Evolutionary conservation across 1,139 yeast species (phyloP), one percentile per base, ranked within the genome.

Genomic region (Saccharomyces pastorianus): DNA sequence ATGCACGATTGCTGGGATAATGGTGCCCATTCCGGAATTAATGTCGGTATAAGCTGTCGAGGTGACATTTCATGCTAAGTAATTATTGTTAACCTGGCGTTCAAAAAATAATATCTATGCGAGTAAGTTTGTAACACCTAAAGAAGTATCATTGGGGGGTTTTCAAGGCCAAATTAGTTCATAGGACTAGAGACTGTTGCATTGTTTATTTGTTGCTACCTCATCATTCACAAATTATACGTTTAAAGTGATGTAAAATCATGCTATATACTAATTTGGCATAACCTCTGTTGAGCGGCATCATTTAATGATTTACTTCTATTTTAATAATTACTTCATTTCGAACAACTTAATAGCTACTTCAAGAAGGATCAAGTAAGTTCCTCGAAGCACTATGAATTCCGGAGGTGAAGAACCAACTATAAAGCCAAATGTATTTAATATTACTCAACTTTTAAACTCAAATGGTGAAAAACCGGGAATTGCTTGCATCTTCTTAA

Each of bases 401-500:
- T 20, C 17, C 4, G 20, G 25, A 38, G 44, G 11, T 38, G 44
- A 20, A 20, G 25, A 20, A 20, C 44, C 44, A 6, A 38, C 44
- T 11, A 14, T 20, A 38, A 20, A 11, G 7, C 25, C 44, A 38
- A 38, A 38, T 11, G 44, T 9, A 7, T 38, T 38, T 20, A 38
- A 13, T 11, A 38, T 38, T 20, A 11, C 44, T 38, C 20, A 11
- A 38, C 44, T 38, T 38, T 38, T 38, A 11, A 20, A 38, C 44
- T 38, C 25, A 9, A 38, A 38, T 9, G 13, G 13, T 38, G 25
- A 38, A 38, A 38, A 20, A 20, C 44, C 44, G 20, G 25, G 26
- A 38, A 38, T 38, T 38, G 44, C 23, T 34, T 56, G 64, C 31
- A 59, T 64, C 51, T 67, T 67, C 52, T 52, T 69, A 25, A 58